Base-by-base conservation (phyloP, 345 rosid genomes). In the Salix purpurea region DNA sequence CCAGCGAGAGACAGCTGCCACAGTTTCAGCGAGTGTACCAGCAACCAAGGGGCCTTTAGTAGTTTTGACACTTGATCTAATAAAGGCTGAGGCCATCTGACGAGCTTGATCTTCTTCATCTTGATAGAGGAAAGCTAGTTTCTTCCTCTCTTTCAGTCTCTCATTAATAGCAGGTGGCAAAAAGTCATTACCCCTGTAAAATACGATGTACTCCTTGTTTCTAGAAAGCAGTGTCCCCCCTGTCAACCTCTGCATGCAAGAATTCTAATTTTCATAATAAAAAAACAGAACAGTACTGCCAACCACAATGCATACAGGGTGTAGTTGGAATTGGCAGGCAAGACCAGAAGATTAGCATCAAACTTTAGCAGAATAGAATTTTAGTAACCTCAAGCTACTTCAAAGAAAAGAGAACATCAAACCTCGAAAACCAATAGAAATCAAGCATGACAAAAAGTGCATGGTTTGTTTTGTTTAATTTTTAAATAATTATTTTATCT, bases 181-280 rank as follows among this genome's bases (percentile, higher is more conserved):
- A 88, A 95, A 95, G 81, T 90, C 97, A 82, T 95, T 92, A 61
- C 99, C 99, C 85, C 97, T 84, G 82, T 92, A 95, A 81, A 95
- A 92, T 66, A 95, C 97, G 67, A 95, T 88, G 74, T 79, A 92
- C 61, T 95, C 97, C 85, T 91, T 92, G 92, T 92, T 94, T 83
- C 97, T 88, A 10, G 94, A 89, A 62, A 95, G 88, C 68, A 95
- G 87, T 74, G 87, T 81, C 64, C 97, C 99, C 56, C 97, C 95
- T 1, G 99, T 91, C 81, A 95, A 89, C 75, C 79, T 87, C 99
- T 94, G 89, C 82, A 64, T 19, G 75, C 65, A 85, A 56, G 69
- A 70, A 82, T 56, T 67, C 74, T 77, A 82, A 50, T 40, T 30
- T 34, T 72, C 32, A 74, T 74, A 44, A 82, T 40, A 48, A 12